A percentile compares a stretch with the other conserved stretches of the same genome.
Conservation (phyloP, 148 eudicot genomes). For the Agrostemma githago region DNA sequence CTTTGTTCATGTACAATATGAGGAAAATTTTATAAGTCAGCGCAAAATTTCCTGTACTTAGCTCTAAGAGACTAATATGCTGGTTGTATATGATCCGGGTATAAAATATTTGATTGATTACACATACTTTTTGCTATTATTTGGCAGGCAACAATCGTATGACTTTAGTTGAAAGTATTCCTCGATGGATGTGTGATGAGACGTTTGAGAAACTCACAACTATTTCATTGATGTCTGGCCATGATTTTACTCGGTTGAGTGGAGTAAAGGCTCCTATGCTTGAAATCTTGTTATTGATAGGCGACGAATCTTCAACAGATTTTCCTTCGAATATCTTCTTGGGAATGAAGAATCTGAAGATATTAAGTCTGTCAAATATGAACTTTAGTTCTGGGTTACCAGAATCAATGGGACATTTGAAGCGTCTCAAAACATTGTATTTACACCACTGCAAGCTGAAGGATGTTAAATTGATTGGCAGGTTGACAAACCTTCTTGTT, state of each 20-base stretch:
- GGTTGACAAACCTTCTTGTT: constrained; percentile 11
- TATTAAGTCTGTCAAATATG: constrained; percentile 5
- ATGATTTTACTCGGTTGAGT: not conserved
- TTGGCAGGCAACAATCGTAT: not conserved
- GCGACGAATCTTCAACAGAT: not conserved
- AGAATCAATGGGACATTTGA: constrained; percentile 2
- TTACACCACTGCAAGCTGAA: constrained; percentile 7
- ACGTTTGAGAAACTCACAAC: constrained; percentile 7
- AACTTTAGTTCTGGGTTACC: not conserved
- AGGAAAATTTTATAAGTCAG: too few species aligned
- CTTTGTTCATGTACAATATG: too few species aligned
- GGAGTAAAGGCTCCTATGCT: constrained; percentile 5
- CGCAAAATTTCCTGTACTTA: too few species aligned
- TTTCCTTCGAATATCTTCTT: constrained; percentile 4
- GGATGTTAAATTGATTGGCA: constrained; percentile 12
- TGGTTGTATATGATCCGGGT: too few species aligned
- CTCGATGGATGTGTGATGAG: constrained; percentile 7
- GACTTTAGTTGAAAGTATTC: constrained; percentile 12
- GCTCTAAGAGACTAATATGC: too few species aligned
- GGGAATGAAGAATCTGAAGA: not conserved
- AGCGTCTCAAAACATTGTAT: constrained; percentile 11
- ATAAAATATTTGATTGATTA: too few species aligned
- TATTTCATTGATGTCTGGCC: constrained; percentile 14
- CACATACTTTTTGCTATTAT: too few species aligned
- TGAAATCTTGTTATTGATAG: constrained; percentile 7